Evolutionary conservation across 352 stramenopile species (phyloP), one percentile per base, ranked within the genome.

Genomic region (Aphanomyces cochlioides): DNA sequence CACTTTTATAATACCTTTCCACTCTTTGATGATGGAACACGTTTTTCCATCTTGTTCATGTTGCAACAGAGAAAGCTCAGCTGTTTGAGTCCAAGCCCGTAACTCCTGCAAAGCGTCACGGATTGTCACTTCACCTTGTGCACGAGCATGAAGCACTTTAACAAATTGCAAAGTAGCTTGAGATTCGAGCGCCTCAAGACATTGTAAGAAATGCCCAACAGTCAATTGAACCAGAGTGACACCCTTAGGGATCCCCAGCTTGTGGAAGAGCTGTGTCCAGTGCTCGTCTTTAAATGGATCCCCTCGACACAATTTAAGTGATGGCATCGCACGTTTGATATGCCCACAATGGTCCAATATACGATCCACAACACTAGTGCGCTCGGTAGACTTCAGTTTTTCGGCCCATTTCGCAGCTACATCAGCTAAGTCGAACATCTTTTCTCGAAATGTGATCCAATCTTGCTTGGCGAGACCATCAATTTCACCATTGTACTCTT

Each of bases 241-340:
- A 1, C 77, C 75, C 10, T 85, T 81, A 17, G 93, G 84, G 38
- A 98, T 79, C 1, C 90, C 84, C 1, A 98, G 82, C 47, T 98
- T 98, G 15, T 88, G 81, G 50, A 98, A 90, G 43, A 98, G 81
- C 67, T 96, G 87, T 0, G 83, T 94, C 95, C 95, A 98, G 74
- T 98, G 95, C 69, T 98, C 95, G 65, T 98, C 94, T 69, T 98
- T 98, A 75, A 98, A 98, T 15, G 92, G 88, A 61, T 98, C 94
- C 13, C 95, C 92, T 4, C 91, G 83, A 71, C 91, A 98, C 47
- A 98, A 90, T 75, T 98, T 98, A 34, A 98, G 83, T 3, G 89
- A 84, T 0, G 94, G 93, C 77, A 97, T 93, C 0, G 90, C 85
- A 56, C 87, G 80, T 77, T 96, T 96, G 45, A 98, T 88, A 41